Base-by-base conservation (phyloP, 768 basidiomycete genomes). In the Tephrocybe rancida region DNA sequence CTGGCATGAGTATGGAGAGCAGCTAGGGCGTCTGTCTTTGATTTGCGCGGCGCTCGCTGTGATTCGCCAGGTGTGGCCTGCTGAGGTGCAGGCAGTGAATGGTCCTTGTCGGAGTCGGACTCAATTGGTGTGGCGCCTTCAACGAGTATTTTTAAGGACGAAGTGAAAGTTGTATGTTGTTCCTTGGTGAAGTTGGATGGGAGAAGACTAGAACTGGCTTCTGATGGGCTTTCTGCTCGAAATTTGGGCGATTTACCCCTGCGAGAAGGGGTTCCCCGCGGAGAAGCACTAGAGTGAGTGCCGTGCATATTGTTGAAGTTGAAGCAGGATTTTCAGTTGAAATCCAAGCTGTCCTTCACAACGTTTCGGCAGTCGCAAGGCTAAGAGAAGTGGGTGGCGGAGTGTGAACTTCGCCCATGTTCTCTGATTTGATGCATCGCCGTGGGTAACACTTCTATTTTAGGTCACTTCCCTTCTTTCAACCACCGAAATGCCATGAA, bases 11-110 rank as follows among this genome's bases (percentile, higher is more conserved):
- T 82, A 69, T 86, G 86, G 50, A 93, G 73, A 21, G 91, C 92
- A 25, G 83, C 88, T 27, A 94, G 75, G 51, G 91, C 91, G 62
- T 93, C 89, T 35, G 87, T 91, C 81, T 94, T 94, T 61, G 90
- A 92, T 79, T 92, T 92, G 69, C 92, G 87, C 48, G 91, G 90
- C 32, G 91, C 89, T 54, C 91, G 82, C 70, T 79, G 82, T 35
- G 79, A 70, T 61, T 83, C 80, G 54, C 67, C 61, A 44, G 74
- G 61, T 57, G 76, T 50, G 58, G 75, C 61, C 49, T 66, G 68
- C 57, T 75, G 71, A 54, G 75, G 62, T 55, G 68, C 70, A 22
- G 72, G 59, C 48, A 71, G 64, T 5, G 63, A 60, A 52, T 70
- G 59, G 59, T 73, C 70, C 46, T 78, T 73, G 45, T 61, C 59